These are phyloP conservation scores for Pistacia vera DNA, from an alignment of 345 rosid genomes.

Conservation along the genomic window DNA sequence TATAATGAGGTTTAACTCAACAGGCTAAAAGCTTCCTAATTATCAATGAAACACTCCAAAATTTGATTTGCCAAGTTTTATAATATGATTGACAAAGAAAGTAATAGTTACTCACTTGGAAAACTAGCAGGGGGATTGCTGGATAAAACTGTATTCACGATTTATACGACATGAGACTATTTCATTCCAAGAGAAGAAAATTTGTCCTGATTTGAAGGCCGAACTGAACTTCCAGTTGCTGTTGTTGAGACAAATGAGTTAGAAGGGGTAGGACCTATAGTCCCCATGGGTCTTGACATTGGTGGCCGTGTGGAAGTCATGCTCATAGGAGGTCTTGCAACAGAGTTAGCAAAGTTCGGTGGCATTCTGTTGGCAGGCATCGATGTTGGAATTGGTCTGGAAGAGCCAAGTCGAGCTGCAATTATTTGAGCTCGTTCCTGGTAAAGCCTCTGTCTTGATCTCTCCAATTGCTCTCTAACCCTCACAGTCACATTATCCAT, in stretches of 20 bases:
- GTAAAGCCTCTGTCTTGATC: conserved; percentile 87
- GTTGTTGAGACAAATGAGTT: conserved; percentile 48
- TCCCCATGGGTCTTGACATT: conserved; percentile 59
- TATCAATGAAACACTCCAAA: background rate
- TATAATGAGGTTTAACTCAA: background rate
- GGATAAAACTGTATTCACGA: conserved; percentile 24
- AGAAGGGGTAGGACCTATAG: conserved; percentile 44
- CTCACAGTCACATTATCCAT: conserved; percentile 64
- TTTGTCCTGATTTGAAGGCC: conserved; percentile 46
- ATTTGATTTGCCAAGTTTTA: background rate
- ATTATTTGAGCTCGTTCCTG: conserved; percentile 95
- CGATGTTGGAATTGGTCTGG: conserved; percentile 55
- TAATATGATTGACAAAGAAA: background rate
- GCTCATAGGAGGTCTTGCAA: conserved; percentile 68
- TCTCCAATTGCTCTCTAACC: conserved; percentile 87
- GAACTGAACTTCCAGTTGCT: conserved; percentile 52
- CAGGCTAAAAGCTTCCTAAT: background rate
- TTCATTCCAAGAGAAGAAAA: conserved; percentile 35
- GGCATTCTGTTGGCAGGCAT: conserved; percentile 76
- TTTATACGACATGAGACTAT: conserved; percentile 19
- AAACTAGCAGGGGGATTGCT: conserved; percentile 8
- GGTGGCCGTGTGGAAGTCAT: conserved; percentile 70
- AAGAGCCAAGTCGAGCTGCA: conserved; percentile 82
- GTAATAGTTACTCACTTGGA: conserved; percentile 29
- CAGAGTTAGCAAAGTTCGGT: conserved; percentile 53